A percentile compares a stretch with the other conserved stretches of the same genome.
These are phyloP conservation scores for Pouteria campechiana DNA, from an alignment of 179 eudicot genomes.

Conservation along the genomic window DNA sequence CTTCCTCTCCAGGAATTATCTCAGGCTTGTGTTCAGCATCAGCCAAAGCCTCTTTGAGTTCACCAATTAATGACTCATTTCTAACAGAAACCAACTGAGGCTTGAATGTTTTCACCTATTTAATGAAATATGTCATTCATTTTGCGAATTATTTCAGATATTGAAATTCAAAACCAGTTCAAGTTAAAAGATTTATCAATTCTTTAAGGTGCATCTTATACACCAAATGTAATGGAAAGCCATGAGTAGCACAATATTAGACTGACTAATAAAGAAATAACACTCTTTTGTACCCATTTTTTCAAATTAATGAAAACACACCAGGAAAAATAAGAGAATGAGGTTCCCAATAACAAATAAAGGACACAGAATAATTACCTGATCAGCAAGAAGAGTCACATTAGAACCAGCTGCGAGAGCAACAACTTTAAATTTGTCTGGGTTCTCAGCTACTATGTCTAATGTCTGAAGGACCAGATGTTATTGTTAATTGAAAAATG, in stretches of 20 bases:
- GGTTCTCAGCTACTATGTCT: slow-evolving; percentile 88
- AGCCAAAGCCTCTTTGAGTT: slow-evolving; percentile 87
- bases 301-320: too few relatives aligned
- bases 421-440: slow-evolving; percentile 82
- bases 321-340: too few relatives aligned
- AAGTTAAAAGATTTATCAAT: too few relatives aligned
- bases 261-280: too few relatives aligned
- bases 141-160: too few relatives aligned
- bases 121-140: neutral
- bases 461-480: slow-evolving; percentile 59
- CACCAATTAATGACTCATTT: slow-evolving; percentile 62
- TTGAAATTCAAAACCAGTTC: too few relatives aligned
- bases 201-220: too few relatives aligned
- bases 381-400: slow-evolving; percentile 98
- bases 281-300: too few relatives aligned
- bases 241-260: too few relatives aligned
- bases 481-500: too few relatives aligned
- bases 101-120: slow-evolving; percentile 70
- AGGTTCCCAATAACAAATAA: too few relatives aligned
- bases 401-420: slow-evolving; percentile 99
- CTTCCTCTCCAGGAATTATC: slow-evolving; percentile 95
- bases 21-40: slow-evolving; percentile 77
- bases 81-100: slow-evolving; percentile 79
- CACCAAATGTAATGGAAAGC: too few relatives aligned
- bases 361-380: slow-evolving; percentile 51